Base-by-base conservation (phyloP, 108 stramenopile species). In the Aurantiochytrium sp. region DNA sequence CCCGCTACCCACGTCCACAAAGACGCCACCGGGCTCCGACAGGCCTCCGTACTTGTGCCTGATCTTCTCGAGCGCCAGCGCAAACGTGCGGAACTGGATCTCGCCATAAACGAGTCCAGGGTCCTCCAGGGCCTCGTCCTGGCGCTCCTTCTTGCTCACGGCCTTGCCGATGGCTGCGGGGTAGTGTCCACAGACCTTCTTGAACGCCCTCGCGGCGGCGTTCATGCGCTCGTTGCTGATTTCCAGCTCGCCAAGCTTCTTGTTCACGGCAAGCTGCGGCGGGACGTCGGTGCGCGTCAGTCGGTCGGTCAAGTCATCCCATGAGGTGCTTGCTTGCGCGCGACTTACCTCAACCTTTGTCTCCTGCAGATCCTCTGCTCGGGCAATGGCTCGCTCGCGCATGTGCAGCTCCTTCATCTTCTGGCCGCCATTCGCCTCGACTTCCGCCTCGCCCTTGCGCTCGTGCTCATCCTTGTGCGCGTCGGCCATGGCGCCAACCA, bases 1-100 rank as follows among this genome's bases (percentile, higher is more conserved):
- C 3, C 94, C 94, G 53, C 89, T 90, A 41, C 94, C 94, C 19
- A 94, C 68, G 89, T 94, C 94, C 85, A 94, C 94, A 73, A 94
- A 94, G 5, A 92, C 50, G 10, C 55, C 88, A 4, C 91, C 87
- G 15, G 55, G 42, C 3, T 32, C 30, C 54, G 4, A 4, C 86
- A 55, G 90, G 42, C 65, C 32, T 4, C 91, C 92, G 81, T 90
- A 92, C 52, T 55, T 81, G 39, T 91, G 55, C 55, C 69, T 68
- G 59, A 93, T 69, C 87, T 93, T 91, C 87, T 89, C 86, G 15
- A 92, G 22, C 37, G 89, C 55, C 31, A 91, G 36, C 17, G 88
- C 91, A 52, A 93, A 85, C 19, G 92, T 45, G 55, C 89, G 90
- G 86, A 93, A 93, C 12, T 85, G 87, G 31, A 93, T 91, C 55